Conservation (phyloP, 305 asterid species). For the Salvia sclarea region DNA sequence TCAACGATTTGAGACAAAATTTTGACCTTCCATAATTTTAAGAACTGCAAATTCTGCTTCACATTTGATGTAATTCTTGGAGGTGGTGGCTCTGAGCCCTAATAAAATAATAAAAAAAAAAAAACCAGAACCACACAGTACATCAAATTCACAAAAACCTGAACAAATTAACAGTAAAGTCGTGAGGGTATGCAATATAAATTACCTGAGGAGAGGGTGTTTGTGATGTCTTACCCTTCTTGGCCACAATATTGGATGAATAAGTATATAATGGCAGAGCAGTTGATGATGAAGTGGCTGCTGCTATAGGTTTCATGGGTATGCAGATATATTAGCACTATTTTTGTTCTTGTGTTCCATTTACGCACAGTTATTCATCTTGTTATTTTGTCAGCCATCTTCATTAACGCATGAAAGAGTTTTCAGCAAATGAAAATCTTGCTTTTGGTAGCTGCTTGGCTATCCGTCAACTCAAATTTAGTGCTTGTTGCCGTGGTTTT, state of each 20-base stretch:
- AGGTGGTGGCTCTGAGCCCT: constrained; percentile 73
- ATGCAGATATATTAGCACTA: constrained; percentile 25
- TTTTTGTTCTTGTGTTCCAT: constrained; percentile 32
- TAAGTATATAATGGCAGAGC: constrained; percentile 38
- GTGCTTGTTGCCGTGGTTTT: not conserved
- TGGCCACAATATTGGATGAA: constrained; percentile 59
- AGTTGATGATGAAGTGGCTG: constrained; percentile 39
- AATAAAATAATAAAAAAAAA: too few relatives aligned
- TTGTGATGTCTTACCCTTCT: constrained; percentile 60
- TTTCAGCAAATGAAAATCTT: not conserved
- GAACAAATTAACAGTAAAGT: not conserved
- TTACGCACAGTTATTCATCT: constrained; percentile 28
- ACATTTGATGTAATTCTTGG: constrained; percentile 86
- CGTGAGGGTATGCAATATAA: not conserved
- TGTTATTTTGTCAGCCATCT: constrained; percentile 9
- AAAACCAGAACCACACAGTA: constrained; percentile 16
- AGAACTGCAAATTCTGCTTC: constrained; percentile 86
- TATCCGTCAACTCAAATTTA: not conserved
- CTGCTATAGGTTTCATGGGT: constrained; percentile 43
- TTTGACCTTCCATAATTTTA: constrained; percentile 77
- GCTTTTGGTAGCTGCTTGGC: not conserved
- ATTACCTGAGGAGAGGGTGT: constrained; percentile 61
- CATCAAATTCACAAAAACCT: not conserved
- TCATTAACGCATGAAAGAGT: not conserved
- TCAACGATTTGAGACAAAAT: constrained; percentile 22